Evolutionary conservation across 345 rosid species (phyloP).

Genomic region (Corchorus olitorius): DNA sequence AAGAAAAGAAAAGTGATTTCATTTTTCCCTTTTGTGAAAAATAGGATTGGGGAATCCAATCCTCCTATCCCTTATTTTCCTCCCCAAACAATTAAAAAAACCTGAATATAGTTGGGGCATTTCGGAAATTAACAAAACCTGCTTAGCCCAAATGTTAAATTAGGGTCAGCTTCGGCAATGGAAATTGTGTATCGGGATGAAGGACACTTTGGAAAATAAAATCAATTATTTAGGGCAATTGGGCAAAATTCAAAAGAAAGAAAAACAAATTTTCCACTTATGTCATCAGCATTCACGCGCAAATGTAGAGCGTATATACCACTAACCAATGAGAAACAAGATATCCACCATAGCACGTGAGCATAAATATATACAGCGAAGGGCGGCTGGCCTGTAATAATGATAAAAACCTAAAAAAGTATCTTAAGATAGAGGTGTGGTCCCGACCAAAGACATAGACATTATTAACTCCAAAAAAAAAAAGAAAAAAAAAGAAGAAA

Average conservation of each 20-base stretch:
- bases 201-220: not conserved
- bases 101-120: too few relatives aligned
- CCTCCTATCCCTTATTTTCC: too few relatives aligned
- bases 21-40: too few relatives aligned
- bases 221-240: not conserved
- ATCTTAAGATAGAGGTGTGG: not conserved
- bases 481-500: not conserved
- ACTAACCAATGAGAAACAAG: not conserved
- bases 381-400: constrained; percentile 37
- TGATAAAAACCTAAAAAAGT: constrained; percentile 15
- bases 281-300: not conserved
- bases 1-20: too few relatives aligned
- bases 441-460: not conserved
- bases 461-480: not conserved
- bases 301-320: not conserved
- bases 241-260: not conserved
- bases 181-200: not conserved
- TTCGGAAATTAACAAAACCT: not conserved
- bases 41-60: too few relatives aligned
- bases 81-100: too few relatives aligned
- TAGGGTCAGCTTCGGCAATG: not conserved
- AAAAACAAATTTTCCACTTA: not conserved
- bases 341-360: constrained; percentile 19
- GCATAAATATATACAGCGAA: constrained; percentile 17
- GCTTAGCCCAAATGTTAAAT: not conserved